A percentile compares a stretch with the other conserved stretches of the same genome.
These are phyloP conservation scores for Viola pubescens DNA, from an alignment of 441 rosid genomes.

Conservation along the genomic window DNA sequence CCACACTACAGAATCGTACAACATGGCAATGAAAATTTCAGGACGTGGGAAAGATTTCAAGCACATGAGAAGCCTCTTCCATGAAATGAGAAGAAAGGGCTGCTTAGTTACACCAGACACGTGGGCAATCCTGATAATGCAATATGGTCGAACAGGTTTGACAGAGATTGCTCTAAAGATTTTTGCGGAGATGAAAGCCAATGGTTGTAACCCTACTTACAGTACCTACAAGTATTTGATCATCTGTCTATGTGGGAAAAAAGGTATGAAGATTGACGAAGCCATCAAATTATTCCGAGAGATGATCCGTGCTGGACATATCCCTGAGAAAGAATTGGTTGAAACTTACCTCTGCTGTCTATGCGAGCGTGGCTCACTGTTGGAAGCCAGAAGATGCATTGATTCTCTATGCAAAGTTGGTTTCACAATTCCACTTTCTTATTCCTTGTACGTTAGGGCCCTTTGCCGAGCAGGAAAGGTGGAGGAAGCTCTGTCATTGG, in stretches of 20 bases:
- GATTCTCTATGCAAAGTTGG: constrained; percentile 45
- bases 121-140: constrained; percentile 85
- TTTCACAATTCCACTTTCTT: constrained; percentile 40
- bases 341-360: constrained; percentile 57
- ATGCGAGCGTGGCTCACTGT: constrained; percentile 44
- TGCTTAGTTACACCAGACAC: constrained; percentile 53
- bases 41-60: constrained; percentile 76
- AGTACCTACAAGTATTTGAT: constrained; percentile 70
- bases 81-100: constrained; percentile 70
- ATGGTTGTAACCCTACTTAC: constrained; percentile 32
- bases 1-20: constrained; percentile 68
- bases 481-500: constrained; percentile 51
- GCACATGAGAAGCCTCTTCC: constrained; percentile 68
- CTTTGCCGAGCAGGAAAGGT: constrained; percentile 62
- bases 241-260: constrained; percentile 56
- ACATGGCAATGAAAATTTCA: constrained; percentile 72
- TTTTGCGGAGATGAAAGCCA: constrained; percentile 63
- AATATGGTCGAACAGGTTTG: constrained; percentile 71
- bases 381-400: constrained; percentile 46
- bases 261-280: constrained; percentile 59
- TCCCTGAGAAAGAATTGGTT: constrained; percentile 57
- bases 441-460: constrained; percentile 60
- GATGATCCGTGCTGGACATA: constrained; percentile 47
- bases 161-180: constrained; percentile 58
- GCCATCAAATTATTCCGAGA: constrained; percentile 52